A percentile compares a stretch with the other conserved stretches of the same genome.
These are phyloP conservation scores for Corymbia citriodora DNA, from an alignment of 441 rosid genomes.

Conservation along the genomic window DNA sequence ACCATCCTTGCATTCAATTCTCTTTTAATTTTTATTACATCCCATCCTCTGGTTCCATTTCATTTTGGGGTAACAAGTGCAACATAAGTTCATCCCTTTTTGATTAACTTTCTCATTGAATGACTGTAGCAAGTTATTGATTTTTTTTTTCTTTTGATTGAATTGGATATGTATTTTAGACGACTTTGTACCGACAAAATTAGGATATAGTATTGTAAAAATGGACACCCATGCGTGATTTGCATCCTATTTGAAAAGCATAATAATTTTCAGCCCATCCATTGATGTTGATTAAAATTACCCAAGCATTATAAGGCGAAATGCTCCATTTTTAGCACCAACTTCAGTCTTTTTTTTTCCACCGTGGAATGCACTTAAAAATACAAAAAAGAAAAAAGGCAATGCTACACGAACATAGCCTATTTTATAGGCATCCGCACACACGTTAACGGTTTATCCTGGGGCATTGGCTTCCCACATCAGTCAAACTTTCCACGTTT, in stretches of 20 bases:
- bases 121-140: accelerated
- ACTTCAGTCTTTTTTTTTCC: not conserved
- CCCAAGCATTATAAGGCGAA: not conserved
- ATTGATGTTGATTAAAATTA: not conserved
- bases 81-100: not conserved
- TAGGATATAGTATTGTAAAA: not conserved
- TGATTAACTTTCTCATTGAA: accelerated
- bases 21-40: not conserved
- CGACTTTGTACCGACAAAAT: not conserved
- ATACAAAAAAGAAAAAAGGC: not conserved
- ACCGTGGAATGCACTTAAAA: not conserved
- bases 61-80: accelerated
- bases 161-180: not conserved
- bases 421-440: not conserved
- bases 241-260: not conserved
- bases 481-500: not conserved
- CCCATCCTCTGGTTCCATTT: accelerated
- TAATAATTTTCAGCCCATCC: not conserved
- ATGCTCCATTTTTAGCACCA: not conserved
- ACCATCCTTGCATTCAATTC: not conserved
- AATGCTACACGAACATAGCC: not conserved
- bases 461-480: not conserved
- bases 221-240: not conserved
- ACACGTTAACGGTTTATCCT: not conserved
- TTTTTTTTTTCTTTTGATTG: not conserved